Evolutionary conservation across 352 stramenopile genomes (phyloP).

Genomic region (Pythium volutum): DNA sequence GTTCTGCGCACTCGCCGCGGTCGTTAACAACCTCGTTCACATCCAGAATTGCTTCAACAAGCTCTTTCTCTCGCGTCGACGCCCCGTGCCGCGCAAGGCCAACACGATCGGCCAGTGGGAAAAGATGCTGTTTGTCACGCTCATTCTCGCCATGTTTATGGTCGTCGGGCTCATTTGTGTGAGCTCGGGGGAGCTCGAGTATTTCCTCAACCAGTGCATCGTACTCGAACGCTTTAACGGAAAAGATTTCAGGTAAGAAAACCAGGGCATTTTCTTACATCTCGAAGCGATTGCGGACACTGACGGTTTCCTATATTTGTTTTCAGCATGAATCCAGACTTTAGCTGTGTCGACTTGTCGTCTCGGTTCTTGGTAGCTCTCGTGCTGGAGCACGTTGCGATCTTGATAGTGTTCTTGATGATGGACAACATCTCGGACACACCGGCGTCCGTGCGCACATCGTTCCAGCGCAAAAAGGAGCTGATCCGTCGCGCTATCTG

Average conservation of each 20-base stretch:
- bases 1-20: constrained; percentile 72
- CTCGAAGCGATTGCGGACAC: neutral
- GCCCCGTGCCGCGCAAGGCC: constrained; percentile 71
- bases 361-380: constrained; percentile 79
- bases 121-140: constrained; percentile 82
- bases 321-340: constrained; percentile 76
- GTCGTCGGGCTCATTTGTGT: constrained; percentile 82
- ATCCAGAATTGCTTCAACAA: constrained; percentile 87
- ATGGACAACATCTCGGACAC: constrained; percentile 83
- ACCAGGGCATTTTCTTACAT: neutral
- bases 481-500: constrained; percentile 83
- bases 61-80: constrained; percentile 61
- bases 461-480: constrained; percentile 84
- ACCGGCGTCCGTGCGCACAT: constrained; percentile 65
- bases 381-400: constrained; percentile 67
- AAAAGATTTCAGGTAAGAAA: constrained; percentile 73
- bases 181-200: constrained; percentile 81
- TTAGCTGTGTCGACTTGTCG: constrained; percentile 71
- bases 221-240: constrained; percentile 72
- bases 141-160: constrained; percentile 79
- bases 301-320: neutral
- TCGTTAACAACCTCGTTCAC: constrained; percentile 81
- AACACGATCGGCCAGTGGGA: constrained; percentile 88
- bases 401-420: constrained; percentile 74
- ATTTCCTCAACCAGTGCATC: constrained; percentile 74